Evolutionary conservation across 768 basidiomycete species (phyloP).

Genomic region (Mycena filopes): DNA sequence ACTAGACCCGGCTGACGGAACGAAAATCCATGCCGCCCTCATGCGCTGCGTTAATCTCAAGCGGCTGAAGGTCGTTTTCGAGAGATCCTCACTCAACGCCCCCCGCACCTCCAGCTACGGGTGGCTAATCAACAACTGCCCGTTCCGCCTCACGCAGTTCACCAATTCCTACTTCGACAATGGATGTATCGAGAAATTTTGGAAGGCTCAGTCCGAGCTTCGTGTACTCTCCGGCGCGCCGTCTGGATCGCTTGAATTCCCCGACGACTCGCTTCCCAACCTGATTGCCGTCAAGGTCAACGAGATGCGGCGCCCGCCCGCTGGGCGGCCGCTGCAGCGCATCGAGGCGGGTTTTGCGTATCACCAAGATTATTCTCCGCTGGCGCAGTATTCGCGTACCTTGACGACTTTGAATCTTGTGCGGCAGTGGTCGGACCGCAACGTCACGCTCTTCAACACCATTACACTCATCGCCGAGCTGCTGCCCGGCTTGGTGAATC

Average conservation of each 20-base stretch:
- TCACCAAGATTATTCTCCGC: background rate
- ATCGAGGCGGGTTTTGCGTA: background rate
- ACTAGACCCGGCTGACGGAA: background rate
- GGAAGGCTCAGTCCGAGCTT: constrained; percentile 12
- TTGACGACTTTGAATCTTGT: constrained; percentile 17
- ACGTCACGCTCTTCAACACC: background rate
- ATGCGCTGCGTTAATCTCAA: constrained; percentile 8
- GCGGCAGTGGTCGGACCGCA: background rate
- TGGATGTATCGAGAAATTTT: background rate
- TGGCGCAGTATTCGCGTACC: background rate
- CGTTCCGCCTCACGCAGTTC: constrained; percentile 20
- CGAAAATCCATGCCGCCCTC: background rate
- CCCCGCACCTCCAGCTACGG: background rate
- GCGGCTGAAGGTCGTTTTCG: background rate
- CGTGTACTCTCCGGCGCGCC: constrained; percentile 1
- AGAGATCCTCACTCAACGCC: background rate
- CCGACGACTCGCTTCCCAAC: background rate
- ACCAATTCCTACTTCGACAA: background rate
- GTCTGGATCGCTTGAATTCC: background rate
- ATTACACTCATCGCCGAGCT: background rate
- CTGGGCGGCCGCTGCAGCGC: constrained; percentile 10
- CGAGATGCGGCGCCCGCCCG: background rate
- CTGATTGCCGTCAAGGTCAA: background rate
- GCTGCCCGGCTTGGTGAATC: constrained; percentile 4
- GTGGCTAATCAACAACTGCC: constrained; percentile 10